Evolutionary conservation across 805 yeast species (phyloP), one percentile per base, ranked within the genome.

Genomic region (Kodamaea lidongshanica): DNA sequence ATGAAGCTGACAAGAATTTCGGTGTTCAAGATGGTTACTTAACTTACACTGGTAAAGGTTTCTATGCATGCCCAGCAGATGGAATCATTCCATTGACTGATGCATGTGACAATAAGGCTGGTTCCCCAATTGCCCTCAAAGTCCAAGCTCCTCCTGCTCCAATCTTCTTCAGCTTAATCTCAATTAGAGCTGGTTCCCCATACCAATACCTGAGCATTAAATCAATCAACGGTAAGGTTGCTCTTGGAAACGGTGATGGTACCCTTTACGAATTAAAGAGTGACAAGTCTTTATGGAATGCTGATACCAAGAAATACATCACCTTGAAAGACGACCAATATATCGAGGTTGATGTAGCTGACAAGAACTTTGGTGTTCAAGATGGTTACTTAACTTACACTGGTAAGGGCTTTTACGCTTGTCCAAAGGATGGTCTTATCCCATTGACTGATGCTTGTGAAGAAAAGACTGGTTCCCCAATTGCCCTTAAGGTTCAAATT

Each of bases 141-240:
- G 19, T 13, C 10, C 11, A 14, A 16, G 27, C n/a, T n/a, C n/a
- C n/a, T n/a, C 41, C 38, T 28, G 22, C 41, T n/a, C n/a, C n/a
- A n/a, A n/a, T n/a, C n/a, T n/a, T n/a, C 17, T 42, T 53, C 30
- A 27, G 36, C 11, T 37, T 47, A 7, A 31, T 49, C 14, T 36
- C 45, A 23, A n/a, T 52, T 16, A 44, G 46, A 17, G 51, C 58
- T 5, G 59, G 56, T 10, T 41, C 56, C 6, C 32, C 27, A 4
- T 48, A 40, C 45, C 59, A n/a, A 6, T 10, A 45, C 38, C n/a
- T n/a, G n/a, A n/a, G n/a, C n/a, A n/a, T n/a, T n/a, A n/a, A n/a
- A n/a, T n/a, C n/a, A n/a, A n/a, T n/a, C n/a, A n/a, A n/a, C n/a
- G n/a, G n/a, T n/a, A n/a, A n/a, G n/a, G n/a, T n/a, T n/a, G n/a